phyloP scores from a whole-genome alignment of 495 filamentous ascomycete species.

The Aspergillus sclerotioniger region DNA sequence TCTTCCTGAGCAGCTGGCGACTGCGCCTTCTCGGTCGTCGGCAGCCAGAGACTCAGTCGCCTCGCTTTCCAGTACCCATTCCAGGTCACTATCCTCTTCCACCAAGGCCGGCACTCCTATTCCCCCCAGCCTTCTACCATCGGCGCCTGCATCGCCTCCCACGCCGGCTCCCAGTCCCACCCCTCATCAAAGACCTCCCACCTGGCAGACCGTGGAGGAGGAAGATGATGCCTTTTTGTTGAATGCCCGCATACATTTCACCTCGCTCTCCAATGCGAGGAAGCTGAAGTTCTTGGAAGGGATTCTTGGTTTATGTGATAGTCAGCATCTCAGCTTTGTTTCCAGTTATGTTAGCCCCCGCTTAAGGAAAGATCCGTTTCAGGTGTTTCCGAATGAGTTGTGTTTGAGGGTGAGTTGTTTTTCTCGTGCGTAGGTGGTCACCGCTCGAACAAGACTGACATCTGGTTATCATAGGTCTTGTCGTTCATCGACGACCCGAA shows the following conservation, averaged over 20 bases:
- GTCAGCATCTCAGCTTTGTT: conserved; percentile 90
- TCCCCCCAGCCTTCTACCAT: conserved; percentile 61
- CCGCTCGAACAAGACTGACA: conserved; percentile 5
- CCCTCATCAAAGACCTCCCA: conserved; percentile 57
- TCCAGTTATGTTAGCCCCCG: conserved; percentile 88
- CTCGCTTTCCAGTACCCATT: conserved; percentile 38
- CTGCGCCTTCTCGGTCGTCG: conserved; percentile 27
- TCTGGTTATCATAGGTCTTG: conserved; percentile 58
- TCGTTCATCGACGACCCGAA: conserved; percentile 94
- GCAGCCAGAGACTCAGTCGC: conserved; percentile 35
- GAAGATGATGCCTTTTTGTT: conserved; percentile 55
- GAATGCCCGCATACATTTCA: conserved; percentile 56
- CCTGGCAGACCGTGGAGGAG: conserved; percentile 57
- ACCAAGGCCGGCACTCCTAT: conserved; percentile 50
- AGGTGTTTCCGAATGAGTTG: conserved; percentile 82
- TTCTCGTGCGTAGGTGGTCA: not conserved
- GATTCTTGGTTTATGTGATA: conserved; percentile 87
- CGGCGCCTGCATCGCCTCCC: conserved; percentile 65
- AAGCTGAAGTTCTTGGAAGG: conserved; percentile 72
- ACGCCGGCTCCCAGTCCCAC: conserved; percentile 69
- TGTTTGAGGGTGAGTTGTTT: conserved; percentile 69
- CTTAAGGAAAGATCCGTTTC: conserved; percentile 94
- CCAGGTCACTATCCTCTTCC: conserved; percentile 51
- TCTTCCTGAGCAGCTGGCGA: conserved; percentile 31
- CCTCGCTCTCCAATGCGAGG: conserved; percentile 49